Conservation (phyloP, 2,329 filamentous ascomycete genomes). For the Sclerotinia glacialis region DNA sequence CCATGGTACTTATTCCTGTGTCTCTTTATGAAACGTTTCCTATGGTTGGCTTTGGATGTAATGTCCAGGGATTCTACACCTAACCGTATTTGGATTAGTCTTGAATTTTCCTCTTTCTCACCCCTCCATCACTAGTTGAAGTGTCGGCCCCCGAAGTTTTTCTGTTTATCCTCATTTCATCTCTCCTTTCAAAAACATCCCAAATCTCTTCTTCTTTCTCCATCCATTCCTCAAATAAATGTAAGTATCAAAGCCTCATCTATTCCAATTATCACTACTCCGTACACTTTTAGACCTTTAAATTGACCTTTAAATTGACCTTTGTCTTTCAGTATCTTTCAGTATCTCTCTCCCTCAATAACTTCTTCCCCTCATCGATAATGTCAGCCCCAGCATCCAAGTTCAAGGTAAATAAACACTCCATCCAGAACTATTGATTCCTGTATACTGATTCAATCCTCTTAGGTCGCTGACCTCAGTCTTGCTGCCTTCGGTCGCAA, state of each 20-base stretch:
- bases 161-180: background rate
- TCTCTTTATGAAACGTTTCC: constrained; percentile 10
- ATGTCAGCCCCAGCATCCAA: constrained; percentile 41
- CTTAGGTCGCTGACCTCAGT: constrained; percentile 90
- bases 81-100: background rate
- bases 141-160: constrained; percentile 14
- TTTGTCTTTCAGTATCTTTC: constrained; percentile 12
- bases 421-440: background rate
- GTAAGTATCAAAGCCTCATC: constrained; percentile 6
- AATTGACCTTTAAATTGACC: constrained; percentile 6
- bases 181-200: background rate
- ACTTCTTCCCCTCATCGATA: constrained; percentile 29
- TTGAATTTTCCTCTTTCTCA: constrained; percentile 17
- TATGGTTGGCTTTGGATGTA: constrained; percentile 1
- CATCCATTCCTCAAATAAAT: background rate
- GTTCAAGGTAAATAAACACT: constrained; percentile 34
- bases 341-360: constrained; percentile 19
- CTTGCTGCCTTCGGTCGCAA: constrained; percentile 97
- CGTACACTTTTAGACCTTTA: background rate
- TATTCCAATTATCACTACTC: background rate
- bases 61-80: background rate
- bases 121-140: constrained; percentile 10
- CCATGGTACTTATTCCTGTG: no score
- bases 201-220: background rate
- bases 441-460: constrained; percentile 7